Evolutionary conservation across 106 monocot genomes (phyloP).

Genomic region (Hemerocallis citrina): DNA sequence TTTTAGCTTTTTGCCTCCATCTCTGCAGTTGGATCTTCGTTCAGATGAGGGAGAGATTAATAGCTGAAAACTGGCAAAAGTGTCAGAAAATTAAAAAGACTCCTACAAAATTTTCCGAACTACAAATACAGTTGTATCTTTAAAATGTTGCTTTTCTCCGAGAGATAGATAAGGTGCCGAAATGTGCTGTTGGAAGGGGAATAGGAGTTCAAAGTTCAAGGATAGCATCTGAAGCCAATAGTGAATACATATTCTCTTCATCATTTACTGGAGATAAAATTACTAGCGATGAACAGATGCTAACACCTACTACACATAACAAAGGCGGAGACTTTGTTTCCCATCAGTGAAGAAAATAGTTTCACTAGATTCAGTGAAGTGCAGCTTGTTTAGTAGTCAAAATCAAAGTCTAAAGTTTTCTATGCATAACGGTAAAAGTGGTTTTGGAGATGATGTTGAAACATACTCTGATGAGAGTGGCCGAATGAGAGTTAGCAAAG

Average conservation of each 20-base stretch:
- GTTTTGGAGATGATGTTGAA: conserved; percentile 49
- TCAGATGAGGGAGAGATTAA: conserved; percentile 95
- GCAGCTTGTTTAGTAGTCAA: conserved; percentile 18
- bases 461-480: conserved; percentile 80
- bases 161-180: conserved; percentile 92
- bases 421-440: conserved; percentile 14
- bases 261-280: conserved; percentile 95
- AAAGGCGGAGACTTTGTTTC: conserved; percentile 22
- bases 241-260: conserved; percentile 97
- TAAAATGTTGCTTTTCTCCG: conserved; percentile 94
- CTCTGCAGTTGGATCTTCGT: conserved; percentile 99
- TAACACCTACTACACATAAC: conserved; percentile 37
- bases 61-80: conserved; percentile 97
- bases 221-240: conserved; percentile 93
- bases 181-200: conserved; percentile 72
- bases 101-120: conserved; percentile 86
- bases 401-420: conserved; percentile 20
- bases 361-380: conserved; percentile 11
- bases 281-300: conserved; percentile 53
- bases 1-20: conserved; percentile 94
- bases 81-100: conserved; percentile 95
- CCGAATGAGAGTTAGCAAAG: conserved; percentile 52
- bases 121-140: conserved; percentile 98
- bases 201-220: conserved; percentile 81
- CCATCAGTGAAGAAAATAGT: conserved; percentile 4